These are phyloP conservation scores for Schrenkiella parvula DNA, from an alignment of 345 rosid genomes.

Conservation along the genomic window DNA sequence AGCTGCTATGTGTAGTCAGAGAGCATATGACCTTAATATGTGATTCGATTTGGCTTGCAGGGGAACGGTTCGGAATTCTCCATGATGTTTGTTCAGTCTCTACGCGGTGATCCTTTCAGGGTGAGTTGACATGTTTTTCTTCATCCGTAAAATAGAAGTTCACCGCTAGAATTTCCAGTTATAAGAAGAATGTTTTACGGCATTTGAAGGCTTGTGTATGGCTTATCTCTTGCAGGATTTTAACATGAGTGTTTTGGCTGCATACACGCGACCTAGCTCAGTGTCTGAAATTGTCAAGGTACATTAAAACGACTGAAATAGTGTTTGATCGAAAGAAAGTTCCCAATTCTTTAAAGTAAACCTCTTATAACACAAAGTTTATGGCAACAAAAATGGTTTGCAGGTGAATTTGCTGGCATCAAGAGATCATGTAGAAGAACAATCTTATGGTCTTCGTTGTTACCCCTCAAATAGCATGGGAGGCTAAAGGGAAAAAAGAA, in stretches of 20 bases:
- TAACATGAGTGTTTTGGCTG: conserved; percentile 88
- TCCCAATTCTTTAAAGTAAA: background rate
- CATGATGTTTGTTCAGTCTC: conserved; percentile 81
- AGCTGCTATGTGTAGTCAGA: background rate
- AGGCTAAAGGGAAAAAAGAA: conserved; percentile 34
- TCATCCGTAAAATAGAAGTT: background rate
- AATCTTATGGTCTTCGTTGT: conserved; percentile 28
- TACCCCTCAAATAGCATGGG: conserved; percentile 59
- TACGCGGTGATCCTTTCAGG: conserved; percentile 91
- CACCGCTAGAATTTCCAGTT: background rate
- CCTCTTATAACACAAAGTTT: background rate
- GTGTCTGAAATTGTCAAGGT: conserved; percentile 92
- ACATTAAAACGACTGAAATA: background rate
- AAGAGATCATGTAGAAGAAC: conserved; percentile 42
- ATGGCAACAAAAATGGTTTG: background rate
- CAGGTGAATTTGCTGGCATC: conserved; percentile 86
- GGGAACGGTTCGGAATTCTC: conserved; percentile 56
- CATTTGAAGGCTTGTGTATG: background rate
- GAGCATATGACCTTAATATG: background rate
- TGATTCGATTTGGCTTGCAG: conserved; percentile 39
- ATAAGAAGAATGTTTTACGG: background rate
- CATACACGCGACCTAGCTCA: conserved; percentile 69
- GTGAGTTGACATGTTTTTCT: conserved; percentile 40
- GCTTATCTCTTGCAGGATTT: conserved; percentile 51
- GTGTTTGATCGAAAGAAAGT: background rate